These are phyloP conservation scores for Diaporthe vexans DNA, from an alignment of 2,329 filamentous ascomycete species.

Conservation along the genomic window DNA sequence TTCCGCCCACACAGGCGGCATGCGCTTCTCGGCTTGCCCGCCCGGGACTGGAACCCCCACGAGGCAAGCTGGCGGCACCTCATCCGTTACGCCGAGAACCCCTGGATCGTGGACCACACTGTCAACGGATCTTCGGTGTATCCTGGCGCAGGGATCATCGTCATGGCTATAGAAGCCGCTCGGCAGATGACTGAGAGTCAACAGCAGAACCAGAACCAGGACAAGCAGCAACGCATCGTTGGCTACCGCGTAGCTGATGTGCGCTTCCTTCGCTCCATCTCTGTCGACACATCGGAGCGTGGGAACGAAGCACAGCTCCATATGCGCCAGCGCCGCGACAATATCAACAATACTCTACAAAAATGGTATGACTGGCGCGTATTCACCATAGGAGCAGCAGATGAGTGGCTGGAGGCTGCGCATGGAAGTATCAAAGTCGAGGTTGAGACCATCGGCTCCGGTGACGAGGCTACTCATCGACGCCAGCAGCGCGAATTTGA, in stretches of 20 bases:
- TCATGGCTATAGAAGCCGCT: slow-evolving; percentile 12
- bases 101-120: slow-evolving; percentile 9
- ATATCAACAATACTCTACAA: slow-evolving; percentile 5
- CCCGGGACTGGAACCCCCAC: slow-evolving; percentile 1
- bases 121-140: slow-evolving; percentile 10
- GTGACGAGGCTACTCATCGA: background rate
- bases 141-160: background rate
- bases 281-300: background rate
- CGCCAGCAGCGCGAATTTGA: slow-evolving; percentile 6
- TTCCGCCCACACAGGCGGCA: slow-evolving; percentile 3
- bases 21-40: background rate
- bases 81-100: background rate
- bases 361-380: slow-evolving; percentile 18
- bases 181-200: background rate
- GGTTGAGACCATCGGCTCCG: background rate
- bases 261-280: background rate
- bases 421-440: slow-evolving; percentile 13
- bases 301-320: slow-evolving; percentile 5
- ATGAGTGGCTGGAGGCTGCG: background rate
- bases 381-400: background rate
- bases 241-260: slow-evolving; percentile 3
- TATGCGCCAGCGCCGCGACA: slow-evolving; percentile 10
- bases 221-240: background rate
- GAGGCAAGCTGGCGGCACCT: slow-evolving; percentile 14
- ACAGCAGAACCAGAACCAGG: background rate